phyloP scores from a whole-genome alignment of 1,284 basidiomycete genomes.

The Marasmius fiardii region DNA sequence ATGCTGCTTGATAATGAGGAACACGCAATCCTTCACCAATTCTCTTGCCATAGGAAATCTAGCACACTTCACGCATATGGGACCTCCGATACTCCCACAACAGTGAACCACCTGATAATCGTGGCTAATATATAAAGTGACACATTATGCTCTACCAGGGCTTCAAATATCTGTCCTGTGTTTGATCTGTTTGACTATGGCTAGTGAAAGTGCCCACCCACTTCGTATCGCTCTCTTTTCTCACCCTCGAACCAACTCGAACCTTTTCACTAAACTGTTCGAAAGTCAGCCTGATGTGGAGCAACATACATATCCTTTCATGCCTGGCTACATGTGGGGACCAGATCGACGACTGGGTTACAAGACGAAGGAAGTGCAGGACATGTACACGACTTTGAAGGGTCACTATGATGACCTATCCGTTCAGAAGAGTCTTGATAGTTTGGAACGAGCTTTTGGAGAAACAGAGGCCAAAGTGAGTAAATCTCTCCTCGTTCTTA shows the following conservation, averaged over 20 bases:
- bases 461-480: conserved; percentile 4
- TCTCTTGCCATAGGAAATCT: too few relatives aligned
- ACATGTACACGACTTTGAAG: conserved; percentile 7
- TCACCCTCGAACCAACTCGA: conserved; percentile 8
- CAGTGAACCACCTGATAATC: not conserved
- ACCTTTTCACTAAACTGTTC: conserved; percentile 9
- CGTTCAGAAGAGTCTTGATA: conserved; percentile 5
- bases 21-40: too few relatives aligned
- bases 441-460: conserved; percentile 7
- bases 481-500: not conserved
- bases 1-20: too few relatives aligned
- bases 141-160: not conserved
- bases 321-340: conserved; percentile 10
- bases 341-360: conserved; percentile 7
- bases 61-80: not conserved
- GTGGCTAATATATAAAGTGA: not conserved
- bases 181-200: not conserved
- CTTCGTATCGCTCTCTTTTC: conserved; percentile 8
- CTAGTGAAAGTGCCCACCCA: not conserved
- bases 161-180: not conserved
- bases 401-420: conserved; percentile 2
- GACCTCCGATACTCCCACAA: not conserved
- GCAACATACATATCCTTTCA: conserved; percentile 9
- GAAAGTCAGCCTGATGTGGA: conserved; percentile 4
- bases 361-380: conserved; percentile 6